A percentile compares a stretch with the other conserved stretches of the same genome.
Conservation (phyloP, 2,329 filamentous ascomycete species). For the Aphanocladium album region DNA sequence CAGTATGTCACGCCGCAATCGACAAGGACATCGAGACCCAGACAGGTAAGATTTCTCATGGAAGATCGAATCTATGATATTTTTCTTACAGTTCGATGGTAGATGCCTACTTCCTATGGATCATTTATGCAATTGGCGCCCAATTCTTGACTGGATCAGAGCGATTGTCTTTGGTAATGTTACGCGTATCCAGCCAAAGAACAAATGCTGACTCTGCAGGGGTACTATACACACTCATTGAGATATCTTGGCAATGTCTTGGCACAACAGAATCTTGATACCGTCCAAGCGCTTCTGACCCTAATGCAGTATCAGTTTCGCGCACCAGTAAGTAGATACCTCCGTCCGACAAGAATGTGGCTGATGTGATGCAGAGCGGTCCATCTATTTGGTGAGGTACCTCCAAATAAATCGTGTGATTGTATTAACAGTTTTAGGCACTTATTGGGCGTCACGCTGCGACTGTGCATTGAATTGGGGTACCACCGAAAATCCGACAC, state of each 20-base stretch:
- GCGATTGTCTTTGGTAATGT: background rate
- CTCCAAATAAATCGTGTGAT: background rate
- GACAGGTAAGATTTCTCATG: background rate
- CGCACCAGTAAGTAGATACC: background rate
- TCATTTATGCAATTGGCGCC: conserved; percentile 5
- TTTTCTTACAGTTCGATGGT: too few species aligned
- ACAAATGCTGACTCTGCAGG: background rate
- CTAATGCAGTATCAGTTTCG: conserved; percentile 10
- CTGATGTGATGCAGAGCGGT: background rate
- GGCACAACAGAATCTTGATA: conserved; percentile 2
- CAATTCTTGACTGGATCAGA: background rate
- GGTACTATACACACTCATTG: conserved; percentile 2
- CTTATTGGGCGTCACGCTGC: background rate
- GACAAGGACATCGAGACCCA: background rate
- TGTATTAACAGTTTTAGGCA: background rate
- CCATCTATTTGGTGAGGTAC: conserved; percentile 4
- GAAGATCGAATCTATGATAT: too few species aligned
- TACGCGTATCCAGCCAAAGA: background rate
- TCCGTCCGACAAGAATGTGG: background rate
- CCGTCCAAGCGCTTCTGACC: conserved; percentile 4
- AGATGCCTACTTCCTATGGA: conserved; percentile 7
- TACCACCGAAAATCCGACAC: conserved; percentile 4
- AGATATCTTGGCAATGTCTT: background rate
- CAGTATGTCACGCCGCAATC: background rate
- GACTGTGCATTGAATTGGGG: conserved; percentile 4